Evolutionary conservation across 495 filamentous ascomycete genomes (phyloP).

Genomic region (Daldinia loculata): DNA sequence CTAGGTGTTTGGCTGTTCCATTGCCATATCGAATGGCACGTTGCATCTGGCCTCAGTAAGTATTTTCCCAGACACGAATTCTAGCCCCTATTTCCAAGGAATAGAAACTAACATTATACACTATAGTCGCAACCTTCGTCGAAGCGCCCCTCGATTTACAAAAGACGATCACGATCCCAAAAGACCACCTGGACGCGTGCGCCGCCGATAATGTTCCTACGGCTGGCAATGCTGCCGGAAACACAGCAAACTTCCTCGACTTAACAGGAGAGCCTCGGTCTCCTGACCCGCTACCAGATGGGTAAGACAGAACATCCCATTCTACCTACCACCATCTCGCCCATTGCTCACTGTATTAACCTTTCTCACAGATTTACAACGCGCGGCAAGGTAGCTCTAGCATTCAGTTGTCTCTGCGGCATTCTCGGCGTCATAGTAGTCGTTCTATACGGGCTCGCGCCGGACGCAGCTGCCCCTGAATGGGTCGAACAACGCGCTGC

Average conservation of each 20-base stretch:
- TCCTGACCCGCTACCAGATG: constrained; percentile 66
- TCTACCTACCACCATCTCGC: background rate
- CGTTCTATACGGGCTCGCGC: constrained; percentile 69
- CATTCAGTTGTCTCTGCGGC: constrained; percentile 74
- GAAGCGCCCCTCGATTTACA: constrained; percentile 69
- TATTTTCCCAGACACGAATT: background rate
- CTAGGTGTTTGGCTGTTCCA: constrained; percentile 75
- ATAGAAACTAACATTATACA: constrained; percentile 1
- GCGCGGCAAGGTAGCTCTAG: constrained; percentile 74
- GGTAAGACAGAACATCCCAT: constrained; percentile 49
- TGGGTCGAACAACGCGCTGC: constrained; percentile 9
- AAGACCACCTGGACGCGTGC: constrained; percentile 71
- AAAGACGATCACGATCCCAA: constrained; percentile 65
- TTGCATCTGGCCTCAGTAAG: constrained; percentile 66
- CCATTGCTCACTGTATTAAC: background rate
- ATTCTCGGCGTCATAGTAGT: constrained; percentile 77
- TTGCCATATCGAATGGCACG: constrained; percentile 77
- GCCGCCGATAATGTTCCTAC: constrained; percentile 56
- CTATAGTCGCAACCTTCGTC: constrained; percentile 67
- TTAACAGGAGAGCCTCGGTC: constrained; percentile 67
- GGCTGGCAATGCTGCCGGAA: constrained; percentile 79
- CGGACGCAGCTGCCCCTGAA: constrained; percentile 23
- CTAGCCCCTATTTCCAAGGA: background rate
- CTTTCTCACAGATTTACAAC: constrained; percentile 65
- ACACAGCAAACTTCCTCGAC: constrained; percentile 69